Evolutionary conservation across 495 filamentous ascomycete genomes (phyloP).

Genomic region (Aspergillus leporis): DNA sequence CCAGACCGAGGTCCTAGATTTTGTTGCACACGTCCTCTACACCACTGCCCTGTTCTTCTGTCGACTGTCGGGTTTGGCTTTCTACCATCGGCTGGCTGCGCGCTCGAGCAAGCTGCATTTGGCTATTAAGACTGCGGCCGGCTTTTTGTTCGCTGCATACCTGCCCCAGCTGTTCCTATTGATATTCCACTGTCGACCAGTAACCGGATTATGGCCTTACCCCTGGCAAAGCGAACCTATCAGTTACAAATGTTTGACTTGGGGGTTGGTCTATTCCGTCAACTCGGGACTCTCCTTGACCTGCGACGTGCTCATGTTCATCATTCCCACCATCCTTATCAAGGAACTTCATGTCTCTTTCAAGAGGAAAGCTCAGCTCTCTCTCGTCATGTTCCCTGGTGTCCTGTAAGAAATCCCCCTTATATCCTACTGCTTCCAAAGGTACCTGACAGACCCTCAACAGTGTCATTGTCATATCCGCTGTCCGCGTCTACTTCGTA

Average conservation of each 20-base stretch:
- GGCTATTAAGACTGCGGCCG: conserved; percentile 34
- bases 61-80: conserved; percentile 49
- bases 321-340: conserved; percentile 43
- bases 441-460: conserved; percentile 1
- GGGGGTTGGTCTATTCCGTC: conserved; percentile 46
- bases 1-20: conserved; percentile 43
- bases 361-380: conserved; percentile 39
- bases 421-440: background rate
- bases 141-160: conserved; percentile 36
- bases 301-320: conserved; percentile 47
- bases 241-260: conserved; percentile 38
- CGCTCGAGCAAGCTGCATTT: conserved; percentile 32
- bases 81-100: conserved; percentile 44
- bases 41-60: conserved; percentile 46
- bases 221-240: conserved; percentile 35
- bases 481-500: conserved; percentile 43
- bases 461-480: conserved; percentile 46
- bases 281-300: conserved; percentile 44
- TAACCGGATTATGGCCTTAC: conserved; percentile 51
- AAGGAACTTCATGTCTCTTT: conserved; percentile 34
- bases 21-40: conserved; percentile 48
- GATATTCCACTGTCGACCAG: conserved; percentile 45
- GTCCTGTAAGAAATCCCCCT: conserved; percentile 33
- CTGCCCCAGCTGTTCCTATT: conserved; percentile 45
- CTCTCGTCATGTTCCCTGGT: conserved; percentile 45